Percentiles rank a stretch among this genome's conserved stretches.
phyloP scores from a whole-genome alignment of 345 rosid genomes.

The Draba incana region DNA sequence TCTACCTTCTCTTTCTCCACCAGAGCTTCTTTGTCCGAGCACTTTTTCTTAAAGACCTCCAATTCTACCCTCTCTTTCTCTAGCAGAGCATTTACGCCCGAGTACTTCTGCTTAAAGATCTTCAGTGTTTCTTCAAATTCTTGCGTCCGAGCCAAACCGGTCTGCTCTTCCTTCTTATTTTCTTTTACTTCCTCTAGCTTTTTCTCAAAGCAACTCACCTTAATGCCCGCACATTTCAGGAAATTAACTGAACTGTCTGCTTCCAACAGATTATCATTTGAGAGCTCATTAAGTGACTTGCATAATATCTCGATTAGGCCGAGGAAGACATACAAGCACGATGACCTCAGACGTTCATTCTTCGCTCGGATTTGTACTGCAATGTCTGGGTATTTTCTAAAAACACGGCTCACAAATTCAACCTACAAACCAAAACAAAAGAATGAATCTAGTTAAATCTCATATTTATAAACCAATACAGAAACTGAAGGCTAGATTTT shows the following conservation, averaged over 20 bases:
- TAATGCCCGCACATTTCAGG: not conserved
- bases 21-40: too few relatives aligned
- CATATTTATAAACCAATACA: too few relatives aligned
- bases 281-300: not conserved
- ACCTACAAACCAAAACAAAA: not conserved
- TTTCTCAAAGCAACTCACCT: constrained; percentile 17
- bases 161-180: not conserved
- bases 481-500: not conserved
- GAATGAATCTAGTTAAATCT: too few relatives aligned
- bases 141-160: not conserved
- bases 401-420: not conserved
- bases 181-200: constrained; percentile 1
- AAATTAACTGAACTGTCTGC: too few relatives aligned
- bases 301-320: not conserved
- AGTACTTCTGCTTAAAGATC: too few relatives aligned
- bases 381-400: constrained; percentile 5
- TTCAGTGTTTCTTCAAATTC: not conserved
- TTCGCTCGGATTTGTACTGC: not conserved
- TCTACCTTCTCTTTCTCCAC: too few relatives aligned
- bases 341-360: not conserved
- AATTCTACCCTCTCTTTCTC: too few relatives aligned
- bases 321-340: not conserved
- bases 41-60: too few relatives aligned
- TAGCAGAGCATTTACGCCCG: too few relatives aligned
- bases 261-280: too few relatives aligned